Base-by-base conservation (phyloP, 176 grass and related monocot species). In the Oryza rufipogon region DNA sequence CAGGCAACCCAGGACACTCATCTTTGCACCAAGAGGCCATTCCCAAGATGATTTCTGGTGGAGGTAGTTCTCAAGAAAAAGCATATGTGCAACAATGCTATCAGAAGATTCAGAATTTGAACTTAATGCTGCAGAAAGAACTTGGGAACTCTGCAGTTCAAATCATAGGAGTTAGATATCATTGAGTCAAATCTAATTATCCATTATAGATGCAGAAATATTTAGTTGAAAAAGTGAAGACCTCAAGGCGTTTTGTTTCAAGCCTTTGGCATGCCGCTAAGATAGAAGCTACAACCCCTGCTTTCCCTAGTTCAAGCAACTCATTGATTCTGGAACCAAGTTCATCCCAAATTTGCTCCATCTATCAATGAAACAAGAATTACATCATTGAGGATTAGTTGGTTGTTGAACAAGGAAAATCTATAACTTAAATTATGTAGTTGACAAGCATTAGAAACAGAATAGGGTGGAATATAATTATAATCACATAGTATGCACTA, bases 1-100 rank as follows among this genome's bases (percentile, higher is more conserved):
- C 54, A 98, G 85, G 82, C 93, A 98, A 83, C 93, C 93, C 66
- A 98, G 83, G 64, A 95, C 89, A 78, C 89, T 90, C 93, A 95
- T 98, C 76, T 89, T 98, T 74, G 30, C 83, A 28, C 73, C 80
- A 87, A 49, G 47, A 65, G 83, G 78, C 96, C 96, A 98, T 89
- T 89, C 70, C 93, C 96, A 98, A 71, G 58, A 56, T 74, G 96
- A 88, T 66, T 86, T 90, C 45, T 95, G 73, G 9, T 44, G 60
- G 11, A 95, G 73, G 61, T 88, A 94, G 81, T 70, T 85, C 81
- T 98, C 91, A 80, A 98, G 88, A 87, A 89, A 98, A 78, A 94
- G 81, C 48, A 98, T 79, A 78, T 76, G 93, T 77, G 87, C 84
- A 88, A 95, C 81, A 56, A 94, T 90, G 70, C 45, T 81, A 72